Percentiles rank a stretch among this genome's conserved stretches.
Conservation (phyloP, 2,329 filamentous ascomycete genomes). For the Exophiala sp. region DNA sequence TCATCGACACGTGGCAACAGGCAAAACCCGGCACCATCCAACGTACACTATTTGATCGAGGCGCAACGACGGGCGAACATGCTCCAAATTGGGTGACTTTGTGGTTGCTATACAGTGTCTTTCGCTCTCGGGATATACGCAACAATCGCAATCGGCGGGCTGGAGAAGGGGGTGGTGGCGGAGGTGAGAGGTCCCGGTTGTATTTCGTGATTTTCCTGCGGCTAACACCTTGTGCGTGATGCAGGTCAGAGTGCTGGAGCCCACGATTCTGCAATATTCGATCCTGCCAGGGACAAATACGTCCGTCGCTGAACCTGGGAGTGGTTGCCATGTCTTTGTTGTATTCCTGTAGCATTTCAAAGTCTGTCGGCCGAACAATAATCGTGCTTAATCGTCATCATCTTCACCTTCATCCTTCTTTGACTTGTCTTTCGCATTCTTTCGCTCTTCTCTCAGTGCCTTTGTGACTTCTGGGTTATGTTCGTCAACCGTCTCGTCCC, state of each 20-base stretch:
- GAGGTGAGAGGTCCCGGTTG: conserved; percentile 13
- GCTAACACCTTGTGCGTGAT: conserved; percentile 1
- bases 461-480: conserved; percentile 55
- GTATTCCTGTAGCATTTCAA: conserved; percentile 10
- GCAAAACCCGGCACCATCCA: conserved; percentile 35
- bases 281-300: conserved; percentile 23
- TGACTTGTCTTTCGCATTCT: conserved; percentile 34
- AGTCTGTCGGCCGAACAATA: conserved; percentile 13
- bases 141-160: conserved; percentile 42
- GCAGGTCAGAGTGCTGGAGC: conserved; percentile 19
- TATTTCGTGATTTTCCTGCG: neutral
- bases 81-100: conserved; percentile 44
- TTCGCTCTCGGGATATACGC: conserved; percentile 43
- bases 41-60: conserved; percentile 38
- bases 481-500: conserved; percentile 72
- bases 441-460: conserved; percentile 47
- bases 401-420: conserved; percentile 35
- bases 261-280: conserved; percentile 21
- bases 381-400: conserved; percentile 19
- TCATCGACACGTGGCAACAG: conserved; percentile 40
- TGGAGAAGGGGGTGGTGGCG: conserved; percentile 21
- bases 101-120: conserved; percentile 45
- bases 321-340: conserved; percentile 2
- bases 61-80: conserved; percentile 40
- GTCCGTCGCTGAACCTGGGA: conserved; percentile 17